Percentiles rank a stretch among this genome's conserved stretches.
Conservation (phyloP, 78 protist species). For the Mantamonas sphyraenae region DNA sequence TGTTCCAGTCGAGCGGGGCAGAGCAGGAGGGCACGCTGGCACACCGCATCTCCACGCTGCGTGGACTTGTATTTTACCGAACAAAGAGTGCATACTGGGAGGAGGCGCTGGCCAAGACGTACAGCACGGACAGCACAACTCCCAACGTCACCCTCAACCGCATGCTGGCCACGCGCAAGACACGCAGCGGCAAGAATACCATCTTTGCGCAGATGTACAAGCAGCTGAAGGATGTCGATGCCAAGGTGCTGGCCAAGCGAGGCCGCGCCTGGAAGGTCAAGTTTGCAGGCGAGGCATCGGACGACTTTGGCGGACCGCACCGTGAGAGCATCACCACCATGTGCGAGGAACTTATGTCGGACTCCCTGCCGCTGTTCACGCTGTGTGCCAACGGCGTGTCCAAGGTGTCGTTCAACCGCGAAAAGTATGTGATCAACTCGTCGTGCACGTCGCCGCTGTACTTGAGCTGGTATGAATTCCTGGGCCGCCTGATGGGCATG, state of each 20-base stretch:
- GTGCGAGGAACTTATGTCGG: background rate
- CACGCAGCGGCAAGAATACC: background rate
- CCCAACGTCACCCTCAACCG: background rate
- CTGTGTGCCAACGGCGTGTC: background rate
- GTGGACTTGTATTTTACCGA: background rate
- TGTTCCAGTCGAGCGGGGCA: background rate
- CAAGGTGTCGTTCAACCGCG: slow-evolving; percentile 3
- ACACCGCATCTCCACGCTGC: background rate
- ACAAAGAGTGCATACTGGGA: background rate
- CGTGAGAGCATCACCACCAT: background rate
- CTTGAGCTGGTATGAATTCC: background rate
- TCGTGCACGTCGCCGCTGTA: background rate
- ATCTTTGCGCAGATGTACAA: background rate
- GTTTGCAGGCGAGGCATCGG: background rate
- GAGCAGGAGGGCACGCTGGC: background rate
- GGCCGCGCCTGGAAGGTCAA: background rate
- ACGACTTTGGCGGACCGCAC: too few species aligned
- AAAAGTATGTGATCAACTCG: slow-evolving; percentile 5
- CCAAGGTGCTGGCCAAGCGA: background rate
- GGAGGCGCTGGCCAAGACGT: background rate
- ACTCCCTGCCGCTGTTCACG: background rate
- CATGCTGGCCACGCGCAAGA: background rate
- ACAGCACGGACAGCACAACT: background rate
- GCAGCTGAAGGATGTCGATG: background rate
- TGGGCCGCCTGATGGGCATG: slow-evolving; percentile 19